Conservation (phyloP, 331 rosid genomes). For the Quercus tomentella region DNA sequence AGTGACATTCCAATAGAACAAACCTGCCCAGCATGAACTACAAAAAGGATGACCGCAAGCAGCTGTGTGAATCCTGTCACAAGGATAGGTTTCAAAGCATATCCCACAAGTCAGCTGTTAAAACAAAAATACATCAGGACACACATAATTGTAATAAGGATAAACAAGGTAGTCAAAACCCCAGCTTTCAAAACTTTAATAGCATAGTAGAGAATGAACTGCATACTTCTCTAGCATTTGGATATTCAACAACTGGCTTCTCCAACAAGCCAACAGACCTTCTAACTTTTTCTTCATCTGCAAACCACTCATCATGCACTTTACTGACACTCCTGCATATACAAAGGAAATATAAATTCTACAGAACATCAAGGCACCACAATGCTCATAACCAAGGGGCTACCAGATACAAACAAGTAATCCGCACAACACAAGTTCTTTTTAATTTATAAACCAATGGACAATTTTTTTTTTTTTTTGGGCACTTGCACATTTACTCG, state of each 20-base stretch:
- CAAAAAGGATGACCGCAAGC: slow-evolving; percentile 83
- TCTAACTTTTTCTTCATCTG: slow-evolving; percentile 62
- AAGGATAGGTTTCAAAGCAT: slow-evolving; percentile 67
- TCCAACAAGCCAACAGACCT: slow-evolving; percentile 53
- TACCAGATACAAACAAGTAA: not conserved
- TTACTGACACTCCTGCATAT: slow-evolving; percentile 58
- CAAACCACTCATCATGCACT: slow-evolving; percentile 76
- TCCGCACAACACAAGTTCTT: not conserved
- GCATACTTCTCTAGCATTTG: slow-evolving; percentile 45
- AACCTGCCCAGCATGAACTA: slow-evolving; percentile 77
- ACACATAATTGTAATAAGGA: not conserved
- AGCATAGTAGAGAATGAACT: not conserved
- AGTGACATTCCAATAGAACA: slow-evolving; percentile 10
- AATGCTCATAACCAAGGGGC: not conserved
- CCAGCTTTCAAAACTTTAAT: slow-evolving; percentile 1
- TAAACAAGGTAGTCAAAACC: not conserved
- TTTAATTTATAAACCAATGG: not conserved
- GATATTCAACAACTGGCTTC: slow-evolving; percentile 36
- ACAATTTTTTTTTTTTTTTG: not conserved
- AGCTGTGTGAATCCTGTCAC: slow-evolving; percentile 46
- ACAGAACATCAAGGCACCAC: not conserved
- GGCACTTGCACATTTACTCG: not conserved
- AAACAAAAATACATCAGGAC: not conserved
- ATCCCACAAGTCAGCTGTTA: slow-evolving; percentile 70
- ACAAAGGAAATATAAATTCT: not conserved